Base-by-base conservation (phyloP, 1,139 yeast species). In the Nematodospora anomalae region DNA sequence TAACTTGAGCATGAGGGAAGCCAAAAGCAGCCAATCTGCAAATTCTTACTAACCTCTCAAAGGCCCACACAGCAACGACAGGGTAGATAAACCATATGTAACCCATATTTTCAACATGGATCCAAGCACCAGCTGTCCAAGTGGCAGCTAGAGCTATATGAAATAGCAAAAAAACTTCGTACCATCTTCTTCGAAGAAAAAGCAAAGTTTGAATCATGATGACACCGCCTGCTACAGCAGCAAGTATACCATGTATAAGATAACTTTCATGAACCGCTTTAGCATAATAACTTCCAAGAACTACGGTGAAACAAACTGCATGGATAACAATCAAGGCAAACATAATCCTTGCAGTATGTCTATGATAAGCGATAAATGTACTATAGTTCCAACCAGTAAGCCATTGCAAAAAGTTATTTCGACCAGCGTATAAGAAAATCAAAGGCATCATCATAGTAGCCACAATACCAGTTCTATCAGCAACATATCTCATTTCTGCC, bases 401-500 rank as follows among this genome's bases (percentile, higher is more conserved):
- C 70, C 71, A 67, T 41, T 60, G 69, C 40, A 67, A 53, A 38
- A 68, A 60, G 47, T 68, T 68, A 45, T 68, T 68, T 34, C 74
- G 53, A 2, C 74, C 74, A 16, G 71, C 73, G 48, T 67, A 65
- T 24, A 68, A 48, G 28, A 67, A 56, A 13, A 63, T 45, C 36
- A 67, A 49, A 6, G 74, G 74, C 40, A 61, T 53, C 23, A 54
- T 44, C 18, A 55, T 49, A 6, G 63, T 52, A 1, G 57, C 58
- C n/a, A 58, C 45, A 25, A 62, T 62, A 3, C 69, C 69, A 2
- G 65, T 49, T 49, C 69, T 58, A 28, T 58, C 66, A 6, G 63
- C 64, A 14, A 51, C 44, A 36, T 60, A 62, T 32, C 67, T 54
- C 12, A 49, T 30, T n/a, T 61, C 29, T 1, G 65, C 65, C 1